phyloP scores from a whole-genome alignment of 1,284 basidiomycete genomes.

The Trametes sp. region DNA sequence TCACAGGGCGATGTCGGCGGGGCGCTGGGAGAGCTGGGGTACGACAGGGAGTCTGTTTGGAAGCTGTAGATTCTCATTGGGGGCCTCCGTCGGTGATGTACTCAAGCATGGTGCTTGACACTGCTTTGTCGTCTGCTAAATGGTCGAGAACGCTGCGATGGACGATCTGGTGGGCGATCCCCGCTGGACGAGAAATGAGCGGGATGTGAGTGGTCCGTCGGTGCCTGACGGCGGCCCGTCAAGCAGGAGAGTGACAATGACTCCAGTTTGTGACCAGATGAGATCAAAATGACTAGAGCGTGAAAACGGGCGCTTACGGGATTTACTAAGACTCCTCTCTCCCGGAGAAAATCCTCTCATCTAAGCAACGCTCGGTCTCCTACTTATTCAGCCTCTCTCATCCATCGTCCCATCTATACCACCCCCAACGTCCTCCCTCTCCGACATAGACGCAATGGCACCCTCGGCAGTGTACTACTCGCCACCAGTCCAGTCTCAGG shows the following conservation, averaged over 20 bases:
- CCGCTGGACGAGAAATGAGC: slow-evolving; percentile 17
- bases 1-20: slow-evolving; percentile 79
- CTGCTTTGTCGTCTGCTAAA: not conserved
- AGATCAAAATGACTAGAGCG: slow-evolving; percentile 29
- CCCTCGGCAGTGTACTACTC: slow-evolving; percentile 60
- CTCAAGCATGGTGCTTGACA: not conserved
- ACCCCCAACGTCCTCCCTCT: slow-evolving; percentile 7
- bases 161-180: slow-evolving; percentile 1
- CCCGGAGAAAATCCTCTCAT: slow-evolving; percentile 20
- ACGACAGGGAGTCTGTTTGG: slow-evolving; percentile 67
- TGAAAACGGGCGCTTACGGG: slow-evolving; percentile 16
- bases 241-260: slow-evolving; percentile 22
- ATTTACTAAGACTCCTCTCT: slow-evolving; percentile 29
- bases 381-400: slow-evolving; percentile 22
- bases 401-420: slow-evolving; percentile 22
- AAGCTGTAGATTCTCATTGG: slow-evolving; percentile 53
- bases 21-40: slow-evolving; percentile 70
- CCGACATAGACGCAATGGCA: slow-evolving; percentile 53
- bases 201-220: slow-evolving; percentile 20
- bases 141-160: slow-evolving; percentile 3
- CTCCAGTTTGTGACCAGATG: slow-evolving; percentile 28
- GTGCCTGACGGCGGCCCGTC: slow-evolving; percentile 17
- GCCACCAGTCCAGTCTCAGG: slow-evolving; percentile 30
- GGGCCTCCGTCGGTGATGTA: not conserved
- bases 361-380: slow-evolving; percentile 26